Evolutionary conservation across 2,329 filamentous ascomycete genomes (phyloP).

Genomic region (Apiospora malaysiana): DNA sequence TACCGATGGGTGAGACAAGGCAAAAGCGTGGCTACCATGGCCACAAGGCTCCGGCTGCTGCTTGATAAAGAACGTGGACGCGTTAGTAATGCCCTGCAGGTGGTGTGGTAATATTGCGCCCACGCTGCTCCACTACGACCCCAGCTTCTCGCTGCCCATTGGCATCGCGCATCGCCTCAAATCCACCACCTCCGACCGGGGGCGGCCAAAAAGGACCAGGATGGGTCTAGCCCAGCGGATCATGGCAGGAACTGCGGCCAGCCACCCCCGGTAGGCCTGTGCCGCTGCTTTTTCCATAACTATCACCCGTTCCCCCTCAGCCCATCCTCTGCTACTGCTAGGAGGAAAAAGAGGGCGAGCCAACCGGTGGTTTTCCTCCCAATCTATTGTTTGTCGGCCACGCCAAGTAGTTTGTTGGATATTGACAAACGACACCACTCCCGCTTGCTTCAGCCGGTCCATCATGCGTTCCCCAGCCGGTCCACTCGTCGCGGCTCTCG

Average conservation of each 20-base stretch:
- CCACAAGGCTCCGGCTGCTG: background rate
- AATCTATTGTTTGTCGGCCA: background rate
- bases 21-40: background rate
- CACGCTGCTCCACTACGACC: background rate
- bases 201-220: background rate
- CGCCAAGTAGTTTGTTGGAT: background rate
- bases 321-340: background rate
- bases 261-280: background rate
- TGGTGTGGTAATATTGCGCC: background rate
- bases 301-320: background rate
- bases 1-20: background rate
- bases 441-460: background rate
- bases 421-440: background rate
- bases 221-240: background rate
- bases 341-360: background rate
- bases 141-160: background rate
- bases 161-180: background rate
- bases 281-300: background rate
- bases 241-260: background rate
- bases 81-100: background rate
- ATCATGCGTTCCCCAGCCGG: background rate
- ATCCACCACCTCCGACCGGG: background rate
- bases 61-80: background rate
- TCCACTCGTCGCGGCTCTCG: background rate
- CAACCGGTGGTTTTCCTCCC: background rate